phyloP scores from a whole-genome alignment of 1,284 basidiomycete genomes.

The Apiotrichum sp. region DNA sequence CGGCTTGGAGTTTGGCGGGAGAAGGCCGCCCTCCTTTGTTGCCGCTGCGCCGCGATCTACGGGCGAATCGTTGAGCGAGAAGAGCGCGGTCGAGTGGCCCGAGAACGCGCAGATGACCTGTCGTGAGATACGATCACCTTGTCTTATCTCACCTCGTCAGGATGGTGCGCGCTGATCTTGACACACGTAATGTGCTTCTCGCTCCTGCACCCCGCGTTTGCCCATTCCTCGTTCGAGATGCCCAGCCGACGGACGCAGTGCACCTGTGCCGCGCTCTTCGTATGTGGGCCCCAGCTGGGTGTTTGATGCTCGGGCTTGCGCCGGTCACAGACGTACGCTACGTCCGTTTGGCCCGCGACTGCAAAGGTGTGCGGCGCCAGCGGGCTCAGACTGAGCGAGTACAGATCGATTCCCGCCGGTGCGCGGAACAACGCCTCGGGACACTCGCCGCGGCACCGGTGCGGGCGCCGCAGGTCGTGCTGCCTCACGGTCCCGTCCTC shows the following conservation, averaged over 20 bases:
- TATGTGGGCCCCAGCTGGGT: conserved; percentile 64
- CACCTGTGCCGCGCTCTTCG: conserved; percentile 43
- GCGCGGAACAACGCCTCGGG: conserved; percentile 42
- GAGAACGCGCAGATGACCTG: conserved; percentile 57
- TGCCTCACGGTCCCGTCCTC: conserved; percentile 75
- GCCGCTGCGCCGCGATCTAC: conserved; percentile 10
- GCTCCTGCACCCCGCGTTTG: conserved; percentile 10
- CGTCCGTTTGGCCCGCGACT: conserved; percentile 47
- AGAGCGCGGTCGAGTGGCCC: conserved; percentile 71
- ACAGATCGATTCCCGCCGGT: conserved; percentile 44
- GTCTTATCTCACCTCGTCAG: conserved; percentile 69
- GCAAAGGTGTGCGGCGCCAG: conserved; percentile 50
- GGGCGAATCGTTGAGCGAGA: conserved; percentile 64
- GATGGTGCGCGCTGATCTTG: conserved; percentile 66
- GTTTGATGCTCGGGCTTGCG: conserved; percentile 64
- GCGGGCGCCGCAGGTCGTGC: conserved; percentile 67
- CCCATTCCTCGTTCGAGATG: conserved; percentile 47
- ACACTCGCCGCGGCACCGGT: conserved; percentile 39
- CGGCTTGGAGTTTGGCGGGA: conserved; percentile 5
- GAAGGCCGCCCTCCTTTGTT: not conserved
- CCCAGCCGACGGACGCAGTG: conserved; percentile 83
- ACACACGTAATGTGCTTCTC: conserved; percentile 69
- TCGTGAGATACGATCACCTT: too few species aligned
- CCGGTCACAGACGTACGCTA: conserved; percentile 86
- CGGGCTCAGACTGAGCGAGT: conserved; percentile 48